These are phyloP conservation scores for Nicotiana undulata DNA, from an alignment of 257 asterid genomes.

Conservation along the genomic window DNA sequence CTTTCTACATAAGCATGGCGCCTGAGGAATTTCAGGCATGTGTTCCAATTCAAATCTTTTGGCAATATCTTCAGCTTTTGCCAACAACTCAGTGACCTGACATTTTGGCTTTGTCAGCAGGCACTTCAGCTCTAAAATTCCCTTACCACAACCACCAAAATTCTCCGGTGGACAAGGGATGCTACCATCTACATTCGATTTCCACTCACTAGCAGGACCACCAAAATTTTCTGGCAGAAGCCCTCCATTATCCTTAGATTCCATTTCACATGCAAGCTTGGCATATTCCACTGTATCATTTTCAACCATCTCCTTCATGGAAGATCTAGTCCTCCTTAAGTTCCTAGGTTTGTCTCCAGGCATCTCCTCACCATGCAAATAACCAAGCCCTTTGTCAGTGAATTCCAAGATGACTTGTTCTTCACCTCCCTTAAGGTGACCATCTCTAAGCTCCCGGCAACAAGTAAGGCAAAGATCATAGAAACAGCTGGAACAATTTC, in stretches of 20 bases:
- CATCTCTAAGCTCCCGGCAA: constrained; percentile 72
- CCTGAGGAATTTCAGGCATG: constrained; percentile 11
- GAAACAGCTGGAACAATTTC: constrained; percentile 66
- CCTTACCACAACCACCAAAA: constrained; percentile 42
- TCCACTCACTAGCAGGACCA: constrained; percentile 26
- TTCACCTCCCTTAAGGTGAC: constrained; percentile 42
- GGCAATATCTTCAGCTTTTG: constrained; percentile 29
- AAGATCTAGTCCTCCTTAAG: not conserved
- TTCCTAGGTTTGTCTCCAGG: not conserved
- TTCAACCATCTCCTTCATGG: constrained; percentile 1
- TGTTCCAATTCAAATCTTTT: constrained; percentile 9
- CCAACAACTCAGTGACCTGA: constrained; percentile 31
- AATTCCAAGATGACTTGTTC: constrained; percentile 15
- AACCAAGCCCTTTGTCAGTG: constrained; percentile 19
- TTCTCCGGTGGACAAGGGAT: constrained; percentile 42
- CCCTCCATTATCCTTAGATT: not conserved
- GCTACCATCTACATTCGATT: constrained; percentile 27
- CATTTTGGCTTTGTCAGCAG: constrained; percentile 12
- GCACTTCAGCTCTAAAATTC: constrained; percentile 28
- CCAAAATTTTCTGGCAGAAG: not conserved
- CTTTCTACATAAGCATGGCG: constrained; percentile 30
- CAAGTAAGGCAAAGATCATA: constrained; percentile 84
- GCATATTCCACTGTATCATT: not conserved
- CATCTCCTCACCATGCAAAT: constrained; percentile 40
- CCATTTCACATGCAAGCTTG: constrained; percentile 3